These are phyloP conservation scores for Galerina marginata DNA, from an alignment of 768 basidiomycete species.

Conservation along the genomic window DNA sequence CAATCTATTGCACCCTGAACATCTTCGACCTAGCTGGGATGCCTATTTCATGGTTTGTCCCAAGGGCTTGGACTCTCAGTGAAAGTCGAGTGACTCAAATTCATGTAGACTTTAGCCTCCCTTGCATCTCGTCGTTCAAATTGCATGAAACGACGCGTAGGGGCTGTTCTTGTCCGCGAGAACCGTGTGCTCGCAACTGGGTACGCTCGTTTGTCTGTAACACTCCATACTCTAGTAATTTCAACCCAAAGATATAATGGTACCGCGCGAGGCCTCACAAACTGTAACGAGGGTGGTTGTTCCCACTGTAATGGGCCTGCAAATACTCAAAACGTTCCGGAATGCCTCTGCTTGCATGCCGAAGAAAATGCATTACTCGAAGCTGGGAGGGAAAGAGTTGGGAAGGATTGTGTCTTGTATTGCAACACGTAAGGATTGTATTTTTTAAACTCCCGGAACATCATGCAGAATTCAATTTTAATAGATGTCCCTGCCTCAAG, in stretches of 20 bases:
- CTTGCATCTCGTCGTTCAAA: conserved; percentile 90
- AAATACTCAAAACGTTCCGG: conserved; percentile 53
- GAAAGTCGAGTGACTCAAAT: neutral
- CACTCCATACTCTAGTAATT: neutral
- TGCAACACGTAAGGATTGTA: conserved; percentile 86
- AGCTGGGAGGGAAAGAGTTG: conserved; percentile 91
- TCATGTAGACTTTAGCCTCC: conserved; percentile 77
- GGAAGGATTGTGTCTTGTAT: conserved; percentile 82
- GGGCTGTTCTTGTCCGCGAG: conserved; percentile 89
- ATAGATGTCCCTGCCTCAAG: conserved; percentile 94
- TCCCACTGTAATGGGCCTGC: conserved; percentile 68
- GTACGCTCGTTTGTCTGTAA: conserved; percentile 40
- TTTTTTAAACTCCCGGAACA: neutral
- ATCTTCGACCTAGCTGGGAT: conserved; percentile 91
- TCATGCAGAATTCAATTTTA: neutral
- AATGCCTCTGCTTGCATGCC: conserved; percentile 95
- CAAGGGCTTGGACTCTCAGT: neutral
- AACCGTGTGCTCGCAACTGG: conserved; percentile 82
- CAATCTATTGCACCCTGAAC: conserved; percentile 72
- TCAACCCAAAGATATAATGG: conserved; percentile 80
- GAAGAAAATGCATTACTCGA: conserved; percentile 98
- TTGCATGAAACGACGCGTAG: conserved; percentile 97
- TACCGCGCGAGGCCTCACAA: conserved; percentile 86
- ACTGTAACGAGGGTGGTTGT: conserved; percentile 95
- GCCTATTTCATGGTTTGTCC: conserved; percentile 90